A percentile compares a stretch with the other conserved stretches of the same genome.
Conservation (phyloP, 2,329 filamentous ascomycete species). For the Fusarium sp. region DNA sequence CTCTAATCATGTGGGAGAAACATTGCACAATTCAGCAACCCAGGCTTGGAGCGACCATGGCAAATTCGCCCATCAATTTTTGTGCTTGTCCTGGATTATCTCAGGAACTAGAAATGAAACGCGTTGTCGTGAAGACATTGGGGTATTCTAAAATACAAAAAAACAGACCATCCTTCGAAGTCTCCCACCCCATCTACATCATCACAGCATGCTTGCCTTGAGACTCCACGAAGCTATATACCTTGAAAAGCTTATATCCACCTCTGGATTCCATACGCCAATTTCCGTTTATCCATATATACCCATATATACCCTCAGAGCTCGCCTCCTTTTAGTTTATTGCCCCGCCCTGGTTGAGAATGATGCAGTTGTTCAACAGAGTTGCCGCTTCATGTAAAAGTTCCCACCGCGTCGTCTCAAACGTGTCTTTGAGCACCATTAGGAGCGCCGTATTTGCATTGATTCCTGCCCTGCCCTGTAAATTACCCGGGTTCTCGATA, state of each 20-base stretch:
- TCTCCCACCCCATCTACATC: slow-evolving; percentile 35
- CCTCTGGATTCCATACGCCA: slow-evolving; percentile 21
- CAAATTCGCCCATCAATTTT: slow-evolving; percentile 14
- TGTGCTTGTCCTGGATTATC: slow-evolving; percentile 17
- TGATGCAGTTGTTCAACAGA: slow-evolving; percentile 85
- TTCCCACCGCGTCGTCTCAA: slow-evolving; percentile 90
- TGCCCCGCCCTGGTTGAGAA: slow-evolving; percentile 53
- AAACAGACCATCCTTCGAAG: slow-evolving; percentile 37
- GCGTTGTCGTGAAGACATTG: slow-evolving; percentile 41
- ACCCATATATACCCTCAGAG: slow-evolving; percentile 4
- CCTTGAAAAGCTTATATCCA: not conserved
- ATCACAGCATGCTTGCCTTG: slow-evolving; percentile 24
- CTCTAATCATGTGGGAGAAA: not conserved
- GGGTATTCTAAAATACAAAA: slow-evolving; percentile 52
- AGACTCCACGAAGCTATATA: slow-evolving; percentile 33
- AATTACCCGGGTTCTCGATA: slow-evolving; percentile 81
- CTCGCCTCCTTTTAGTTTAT: slow-evolving; percentile 40
- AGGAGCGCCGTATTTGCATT: slow-evolving; percentile 88
- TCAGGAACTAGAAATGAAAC: slow-evolving; percentile 25
- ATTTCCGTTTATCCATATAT: slow-evolving; percentile 20
- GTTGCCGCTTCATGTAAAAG: slow-evolving; percentile 89
- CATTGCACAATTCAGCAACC: not conserved
- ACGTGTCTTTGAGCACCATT: slow-evolving; percentile 85
- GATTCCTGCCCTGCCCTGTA: slow-evolving; percentile 80
- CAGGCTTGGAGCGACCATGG: slow-evolving; percentile 8